These are phyloP conservation scores for Porcisia deanei DNA, from an alignment of 208 protist genomes.

Conservation along the genomic window DNA sequence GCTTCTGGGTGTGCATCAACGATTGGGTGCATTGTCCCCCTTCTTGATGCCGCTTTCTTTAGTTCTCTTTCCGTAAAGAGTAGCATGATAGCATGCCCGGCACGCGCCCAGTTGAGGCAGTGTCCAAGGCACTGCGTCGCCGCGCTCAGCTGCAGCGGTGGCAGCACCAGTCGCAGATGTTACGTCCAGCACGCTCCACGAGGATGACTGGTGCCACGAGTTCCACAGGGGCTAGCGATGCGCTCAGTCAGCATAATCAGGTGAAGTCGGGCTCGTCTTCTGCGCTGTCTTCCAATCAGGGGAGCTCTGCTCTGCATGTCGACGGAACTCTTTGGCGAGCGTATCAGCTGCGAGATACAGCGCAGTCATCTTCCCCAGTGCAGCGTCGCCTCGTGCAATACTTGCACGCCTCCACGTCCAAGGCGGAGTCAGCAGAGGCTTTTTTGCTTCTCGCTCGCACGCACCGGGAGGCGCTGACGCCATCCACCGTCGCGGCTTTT, in stretches of 20 bases:
- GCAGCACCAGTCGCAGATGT: background rate
- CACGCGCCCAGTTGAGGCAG: slow-evolving; percentile 17
- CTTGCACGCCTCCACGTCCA: slow-evolving; percentile 33
- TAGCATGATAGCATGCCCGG: slow-evolving; percentile 8
- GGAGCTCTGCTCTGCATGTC: background rate
- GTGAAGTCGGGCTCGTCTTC: background rate
- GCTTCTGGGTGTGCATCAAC: too few relatives aligned
- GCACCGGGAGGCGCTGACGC: slow-evolving; percentile 17
- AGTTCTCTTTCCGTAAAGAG: background rate
- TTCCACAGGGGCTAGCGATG: background rate
- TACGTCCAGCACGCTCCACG: background rate
- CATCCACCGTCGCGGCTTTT: slow-evolving; percentile 34
- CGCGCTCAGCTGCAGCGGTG: slow-evolving; percentile 35
- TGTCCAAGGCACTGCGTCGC: slow-evolving; percentile 41
- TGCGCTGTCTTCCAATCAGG: too few relatives aligned
- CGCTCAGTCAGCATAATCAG: background rate
- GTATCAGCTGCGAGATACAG: slow-evolving; percentile 18
- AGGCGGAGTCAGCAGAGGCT: slow-evolving; percentile 41
- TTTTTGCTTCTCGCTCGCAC: slow-evolving; percentile 49
- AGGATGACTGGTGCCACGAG: background rate
- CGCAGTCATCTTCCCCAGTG: slow-evolving; percentile 9
- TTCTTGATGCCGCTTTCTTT: background rate
- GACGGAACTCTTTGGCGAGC: slow-evolving; percentile 18
- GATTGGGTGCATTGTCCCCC: background rate
- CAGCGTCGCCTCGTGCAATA: slow-evolving; percentile 30